A percentile compares a stretch with the other conserved stretches of the same genome.
Conservation (phyloP, 192 early-diverging fungal genomes). For the Entomortierella chlamydospora region DNA sequence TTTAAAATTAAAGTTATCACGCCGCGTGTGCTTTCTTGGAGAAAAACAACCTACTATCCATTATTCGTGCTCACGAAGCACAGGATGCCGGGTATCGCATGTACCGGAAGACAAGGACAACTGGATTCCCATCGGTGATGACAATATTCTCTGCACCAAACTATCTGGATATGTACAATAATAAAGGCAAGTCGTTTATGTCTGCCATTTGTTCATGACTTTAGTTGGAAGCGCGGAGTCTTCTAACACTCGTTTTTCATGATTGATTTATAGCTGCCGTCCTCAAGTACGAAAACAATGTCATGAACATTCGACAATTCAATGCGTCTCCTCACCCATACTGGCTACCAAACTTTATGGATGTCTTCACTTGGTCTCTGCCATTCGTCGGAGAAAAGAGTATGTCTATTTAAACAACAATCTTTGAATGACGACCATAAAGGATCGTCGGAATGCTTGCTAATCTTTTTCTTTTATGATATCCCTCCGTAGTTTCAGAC, state of each 20-base stretch:
- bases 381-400: constrained; percentile 98
- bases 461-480: constrained; percentile 1
- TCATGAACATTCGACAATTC: constrained; percentile 94
- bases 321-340: constrained; percentile 96
- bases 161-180: constrained; percentile 97
- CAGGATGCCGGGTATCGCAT: constrained; percentile 95
- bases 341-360: constrained; percentile 99
- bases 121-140: constrained; percentile 95
- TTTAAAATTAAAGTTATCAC: constrained; percentile 68
- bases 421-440: too few relatives aligned
- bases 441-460: neutral
- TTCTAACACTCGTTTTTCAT: neutral
- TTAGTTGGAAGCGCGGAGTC: neutral
- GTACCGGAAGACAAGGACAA: constrained; percentile 92
- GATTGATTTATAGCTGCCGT: constrained; percentile 75
- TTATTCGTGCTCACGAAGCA: constrained; percentile 97
- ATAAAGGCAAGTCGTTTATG: constrained; percentile 68
- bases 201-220: too few relatives aligned
- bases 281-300: constrained; percentile 98
- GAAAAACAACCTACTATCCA: constrained; percentile 89
- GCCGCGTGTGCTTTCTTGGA: constrained; percentile 94
- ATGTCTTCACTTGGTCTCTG: constrained; percentile 97
- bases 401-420: too few relatives aligned
- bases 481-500: constrained; percentile 80
- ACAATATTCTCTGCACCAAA: constrained; percentile 99